Evolutionary conservation across 352 stramenopile genomes (phyloP), one percentile per base, ranked within the genome.

Genomic region (Phytophthora pinifolia): DNA sequence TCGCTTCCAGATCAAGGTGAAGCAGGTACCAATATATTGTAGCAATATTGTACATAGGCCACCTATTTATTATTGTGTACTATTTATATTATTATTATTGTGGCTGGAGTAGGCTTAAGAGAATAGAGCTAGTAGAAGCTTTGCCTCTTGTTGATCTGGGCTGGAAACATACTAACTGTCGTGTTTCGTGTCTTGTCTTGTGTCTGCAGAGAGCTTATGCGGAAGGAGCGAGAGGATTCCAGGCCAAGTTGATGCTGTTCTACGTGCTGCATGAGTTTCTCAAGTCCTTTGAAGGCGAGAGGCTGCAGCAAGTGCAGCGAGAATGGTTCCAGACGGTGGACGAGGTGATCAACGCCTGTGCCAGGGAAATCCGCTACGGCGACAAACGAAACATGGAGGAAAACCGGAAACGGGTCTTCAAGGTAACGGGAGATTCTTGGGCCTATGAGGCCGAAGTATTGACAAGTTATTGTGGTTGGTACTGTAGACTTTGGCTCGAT

Each of bases 251-350:
- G 30, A 94, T 94, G 84, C 69, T 94, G 9, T 88, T 94, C 37
- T 94, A 94, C 79, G 68, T 92, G 37, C 70, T 94, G 29, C 82
- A 94, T 60, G 84, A 94, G 71, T 94, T 94, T 49, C 70, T 94
- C 52, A 94, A 94, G 75, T 74, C 71, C 13, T 90, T 88, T 47
- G 66, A 88, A 32, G 74, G 76, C 7, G 74, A 87, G 38, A 50
- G 74, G 41, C 65, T 84, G 12, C 57, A 70, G 4, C 55, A 76
- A 18, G 73, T 91, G 34, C 78, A 92, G 48, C 78, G 81, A 1
- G 74, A 89, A 44, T 94, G 83, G 78, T 89, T 88, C 46, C 79
- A 87, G 49, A 90, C 82, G 1, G 75, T 93, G 18, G 82, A 92
- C 56, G 83, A 92, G 22, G 72, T 90, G 48, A 52, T 92, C 30